Base-by-base conservation (phyloP, 2,329 filamentous ascomycete species). In the Colletotrichum tropicale region DNA sequence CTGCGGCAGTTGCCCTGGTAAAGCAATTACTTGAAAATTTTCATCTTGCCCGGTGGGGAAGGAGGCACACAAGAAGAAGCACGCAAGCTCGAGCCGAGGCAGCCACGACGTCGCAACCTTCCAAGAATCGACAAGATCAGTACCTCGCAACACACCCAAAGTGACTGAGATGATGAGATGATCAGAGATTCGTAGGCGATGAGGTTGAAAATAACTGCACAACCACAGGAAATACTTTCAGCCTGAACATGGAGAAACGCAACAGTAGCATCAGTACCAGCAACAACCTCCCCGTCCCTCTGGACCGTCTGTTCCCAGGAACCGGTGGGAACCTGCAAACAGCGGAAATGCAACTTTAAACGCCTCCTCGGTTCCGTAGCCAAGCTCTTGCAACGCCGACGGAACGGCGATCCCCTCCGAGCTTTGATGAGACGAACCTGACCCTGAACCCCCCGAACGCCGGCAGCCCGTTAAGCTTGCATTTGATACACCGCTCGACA, bases 391-490 rank as follows among this genome's bases (percentile, higher is more conserved):
- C 69, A 66, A 67, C 64, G 64, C 68, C 73, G 69, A 75, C 69
- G 69, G 73, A 26, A 30, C 62, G 69, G 38, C 32, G 38, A 73
- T 72, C 64, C n/a, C n/a, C 43, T 48, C 73, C 73, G 70, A 75
- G 73, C 64, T 65, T 73, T 48, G 43, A 48, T 48, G 62, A 68
- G 73, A 75, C 48, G 73, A 75, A 75, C 69, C 69, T 48, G 48
- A n/a, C 58, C 21, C 52, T 34, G 58, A 55, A 48, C 43, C 30
- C 28, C 8, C 43, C 12, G 36, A 32, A 15, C 66, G 32, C 60
- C 60, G 60, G 32, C 26, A 30, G n/a, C 12, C 36, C 21, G 21
- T 30, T 56, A 36, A 38, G n/a, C n/a, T 55, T 12, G 38, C 64
- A 18, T 55, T 26, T 2, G 55, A 58, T 21, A 73, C 48, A 52